Base-by-base conservation (phyloP, 139 green algal genomes). In the Chlamydomonas sp. region DNA sequence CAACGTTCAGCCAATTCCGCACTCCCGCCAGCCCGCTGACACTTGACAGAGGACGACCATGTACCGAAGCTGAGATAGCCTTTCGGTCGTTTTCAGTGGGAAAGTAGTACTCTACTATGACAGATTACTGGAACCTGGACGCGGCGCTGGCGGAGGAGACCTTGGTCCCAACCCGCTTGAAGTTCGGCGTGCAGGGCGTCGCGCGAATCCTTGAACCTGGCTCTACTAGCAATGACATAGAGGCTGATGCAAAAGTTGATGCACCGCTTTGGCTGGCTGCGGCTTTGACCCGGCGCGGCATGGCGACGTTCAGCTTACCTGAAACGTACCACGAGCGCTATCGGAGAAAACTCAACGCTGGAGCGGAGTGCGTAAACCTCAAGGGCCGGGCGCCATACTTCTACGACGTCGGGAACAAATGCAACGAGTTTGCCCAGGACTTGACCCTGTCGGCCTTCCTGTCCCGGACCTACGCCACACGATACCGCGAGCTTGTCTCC, bases 341-440 rank as follows among this genome's bases (percentile, higher is more conserved):
- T 63, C 77, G 83, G 0, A 72, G 88, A 0, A 92, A 90, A 78
- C 31, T 93, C 0, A 88, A 91, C 16, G 90, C 90, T 15, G 88
- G 90, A 10, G 90, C 90, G 1, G 90, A 93, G 63, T 89, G 80
- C 61, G 61, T 91, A 0, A 92, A 88, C 66, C 61, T 93, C 0
- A 90, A 88, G n/a, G 90, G 89, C 0, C 69, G 88, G 17, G 85
- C 88, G 4, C 88, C 88, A 8, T 90, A 87, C 59, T 92, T 92
- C 71, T 93, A 92, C 61, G 88, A 93, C 16, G 90, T 91, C 0
- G 90, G 90, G 17, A 91, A 91, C 78, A 88, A 89, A 85, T 87
- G 69, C 69, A 92, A 92, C 64, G 85, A 90, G 81, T 85, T 92
- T 15, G 31, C 91, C 64, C 82, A 79, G 16, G 88, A 91, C 69